Percentiles rank a stretch among this genome's conserved stretches.
These are phyloP conservation scores for Paxillus rubicundulus DNA, from an alignment of 768 basidiomycete species.

Conservation along the genomic window DNA sequence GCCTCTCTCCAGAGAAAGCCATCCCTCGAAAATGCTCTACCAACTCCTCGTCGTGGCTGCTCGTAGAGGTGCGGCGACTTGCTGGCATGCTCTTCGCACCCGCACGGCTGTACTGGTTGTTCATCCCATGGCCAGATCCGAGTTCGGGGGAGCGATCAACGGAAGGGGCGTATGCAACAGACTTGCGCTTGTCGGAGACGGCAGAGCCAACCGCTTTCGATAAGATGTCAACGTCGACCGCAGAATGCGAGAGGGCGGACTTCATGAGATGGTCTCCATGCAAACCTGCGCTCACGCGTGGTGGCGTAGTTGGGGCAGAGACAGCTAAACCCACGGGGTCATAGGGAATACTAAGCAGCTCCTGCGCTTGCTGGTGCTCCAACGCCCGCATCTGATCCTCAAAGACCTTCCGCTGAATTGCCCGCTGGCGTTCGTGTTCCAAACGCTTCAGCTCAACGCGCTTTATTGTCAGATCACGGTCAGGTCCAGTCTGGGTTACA, in stretches of 20 bases:
- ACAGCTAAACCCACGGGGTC: constrained; percentile 70
- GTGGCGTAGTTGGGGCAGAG: constrained; percentile 86
- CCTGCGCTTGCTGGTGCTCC: constrained; percentile 87
- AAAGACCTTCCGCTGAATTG: constrained; percentile 82
- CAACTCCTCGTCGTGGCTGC: constrained; percentile 81
- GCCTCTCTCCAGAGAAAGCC: constrained; percentile 62
- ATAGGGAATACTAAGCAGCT: constrained; percentile 73
- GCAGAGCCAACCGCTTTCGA: constrained; percentile 68
- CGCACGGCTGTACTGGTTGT: constrained; percentile 62
- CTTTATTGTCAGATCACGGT: constrained; percentile 35
- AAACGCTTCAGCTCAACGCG: constrained; percentile 88
- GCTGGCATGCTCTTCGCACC: constrained; percentile 94
- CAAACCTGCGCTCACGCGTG: constrained; percentile 71
- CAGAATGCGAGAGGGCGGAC: constrained; percentile 45
- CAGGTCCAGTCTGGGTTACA: constrained; percentile 1
- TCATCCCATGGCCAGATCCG: constrained; percentile 39
- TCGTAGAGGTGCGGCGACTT: constrained; percentile 85
- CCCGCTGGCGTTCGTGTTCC: constrained; percentile 83
- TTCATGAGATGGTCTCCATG: constrained; percentile 52
- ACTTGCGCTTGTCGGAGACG: constrained; percentile 77
- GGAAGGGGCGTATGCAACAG: constrained; percentile 79
- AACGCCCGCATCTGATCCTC: constrained; percentile 96
- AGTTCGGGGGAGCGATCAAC: constrained; percentile 74
- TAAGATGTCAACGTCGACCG: constrained; percentile 60
- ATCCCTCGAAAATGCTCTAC: constrained; percentile 73